Evolutionary conservation across 768 basidiomycete genomes (phyloP).

Genomic region (Antrodiella citrinella): DNA sequence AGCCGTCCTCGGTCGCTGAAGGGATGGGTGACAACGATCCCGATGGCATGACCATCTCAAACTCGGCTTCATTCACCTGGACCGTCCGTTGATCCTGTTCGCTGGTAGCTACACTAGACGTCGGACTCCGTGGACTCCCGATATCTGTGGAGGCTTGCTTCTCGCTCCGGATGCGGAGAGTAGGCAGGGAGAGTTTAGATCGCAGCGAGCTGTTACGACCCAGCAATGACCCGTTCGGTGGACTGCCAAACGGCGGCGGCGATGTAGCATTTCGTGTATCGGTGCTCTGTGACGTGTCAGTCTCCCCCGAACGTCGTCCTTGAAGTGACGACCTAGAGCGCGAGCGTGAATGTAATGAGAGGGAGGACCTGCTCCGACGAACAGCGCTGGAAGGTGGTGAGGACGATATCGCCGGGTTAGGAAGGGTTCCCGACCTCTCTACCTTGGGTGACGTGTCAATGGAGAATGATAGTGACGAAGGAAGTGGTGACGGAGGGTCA

Average conservation of each 20-base stretch:
- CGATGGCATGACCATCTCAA: slow-evolving; percentile 61
- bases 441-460: not conserved
- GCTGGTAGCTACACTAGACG: slow-evolving; percentile 13
- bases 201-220: slow-evolving; percentile 27
- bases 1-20: slow-evolving; percentile 46
- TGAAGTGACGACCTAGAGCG: slow-evolving; percentile 5
- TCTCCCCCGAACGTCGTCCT: slow-evolving; percentile 12
- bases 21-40: slow-evolving; percentile 2
- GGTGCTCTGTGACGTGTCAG: slow-evolving; percentile 25
- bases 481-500: not conserved
- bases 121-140: slow-evolving; percentile 16
- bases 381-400: not conserved
- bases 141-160: slow-evolving; percentile 24
- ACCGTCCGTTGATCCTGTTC: slow-evolving; percentile 43
- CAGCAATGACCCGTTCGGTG: slow-evolving; percentile 26
- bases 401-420: not conserved
- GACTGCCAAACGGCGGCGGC: slow-evolving; percentile 33
- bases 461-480: not conserved
- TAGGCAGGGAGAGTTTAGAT: slow-evolving; percentile 63
- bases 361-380: not conserved
- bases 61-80: slow-evolving; percentile 76
- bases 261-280: slow-evolving; percentile 29
- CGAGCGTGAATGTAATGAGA: slow-evolving; percentile 2
- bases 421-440: not conserved
- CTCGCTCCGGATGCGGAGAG: slow-evolving; percentile 39